A percentile compares a stretch with the other conserved stretches of the same genome.
Conservation (phyloP, 257 asterid genomes). For the Ocimum tenuiflorum region DNA sequence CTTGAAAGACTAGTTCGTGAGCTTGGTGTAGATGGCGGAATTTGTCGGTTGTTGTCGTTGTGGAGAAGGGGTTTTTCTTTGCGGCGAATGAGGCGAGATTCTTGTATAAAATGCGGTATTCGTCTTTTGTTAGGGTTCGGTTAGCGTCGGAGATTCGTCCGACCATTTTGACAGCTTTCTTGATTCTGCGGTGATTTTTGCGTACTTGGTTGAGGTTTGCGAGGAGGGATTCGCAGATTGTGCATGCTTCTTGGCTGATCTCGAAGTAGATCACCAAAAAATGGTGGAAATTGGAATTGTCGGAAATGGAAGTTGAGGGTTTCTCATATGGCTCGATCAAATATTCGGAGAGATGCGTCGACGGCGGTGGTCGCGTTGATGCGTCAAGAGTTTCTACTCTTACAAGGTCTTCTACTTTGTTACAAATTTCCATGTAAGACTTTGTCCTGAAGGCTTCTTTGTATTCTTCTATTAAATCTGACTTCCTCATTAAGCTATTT, state of each 20-base stretch:
- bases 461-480: slow-evolving; percentile 58
- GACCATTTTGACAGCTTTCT: slow-evolving; percentile 25
- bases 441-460: slow-evolving; percentile 64
- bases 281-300: slow-evolving; percentile 28
- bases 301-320: slow-evolving; percentile 20
- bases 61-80: slow-evolving; percentile 39
- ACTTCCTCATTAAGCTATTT: slow-evolving; percentile 32
- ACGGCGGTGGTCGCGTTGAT: neutral
- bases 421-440: slow-evolving; percentile 53
- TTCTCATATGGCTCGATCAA: slow-evolving; percentile 33
- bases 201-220: slow-evolving; percentile 31
- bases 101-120: slow-evolving; percentile 17
- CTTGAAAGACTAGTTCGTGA: slow-evolving; percentile 28
- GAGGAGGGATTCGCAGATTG: slow-evolving; percentile 46
- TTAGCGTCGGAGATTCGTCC: slow-evolving; percentile 3
- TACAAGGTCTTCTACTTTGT: slow-evolving; percentile 36
- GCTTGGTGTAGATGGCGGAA: slow-evolving; percentile 34
- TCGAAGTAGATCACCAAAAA: slow-evolving; percentile 38
- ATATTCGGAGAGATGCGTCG: slow-evolving; percentile 21
- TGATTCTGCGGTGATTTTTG: slow-evolving; percentile 23
- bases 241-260: slow-evolving; percentile 42
- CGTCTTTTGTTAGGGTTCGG: slow-evolving; percentile 14
- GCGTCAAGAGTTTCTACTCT: slow-evolving; percentile 18
- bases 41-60: slow-evolving; percentile 9
- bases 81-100: slow-evolving; percentile 36